Evolutionary conservation across 2,329 filamentous ascomycete species (phyloP).

Genomic region (Bipolaris gigantea): DNA sequence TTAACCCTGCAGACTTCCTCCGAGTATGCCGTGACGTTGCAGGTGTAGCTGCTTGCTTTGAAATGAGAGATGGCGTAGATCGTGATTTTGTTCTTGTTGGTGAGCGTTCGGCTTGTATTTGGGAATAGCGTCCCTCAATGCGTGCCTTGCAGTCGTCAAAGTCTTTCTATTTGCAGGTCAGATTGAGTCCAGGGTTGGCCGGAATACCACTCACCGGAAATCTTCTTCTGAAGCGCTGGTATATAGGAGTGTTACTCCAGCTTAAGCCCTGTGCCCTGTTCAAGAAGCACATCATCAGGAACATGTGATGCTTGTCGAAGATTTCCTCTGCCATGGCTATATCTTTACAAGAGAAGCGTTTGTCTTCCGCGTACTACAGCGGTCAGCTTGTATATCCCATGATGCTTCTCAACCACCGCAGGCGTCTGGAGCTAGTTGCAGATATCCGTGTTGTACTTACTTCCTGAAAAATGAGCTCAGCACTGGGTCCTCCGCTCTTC

Average conservation of each 20-base stretch:
- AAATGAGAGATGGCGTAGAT: conserved; percentile 4
- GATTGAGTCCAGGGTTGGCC: background rate
- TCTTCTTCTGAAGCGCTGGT: conserved; percentile 43
- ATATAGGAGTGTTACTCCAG: conserved; percentile 51
- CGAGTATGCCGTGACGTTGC: conserved; percentile 4
- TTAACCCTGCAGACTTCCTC: conserved; percentile 12
- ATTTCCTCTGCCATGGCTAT: conserved; percentile 28
- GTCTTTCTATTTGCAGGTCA: conserved; percentile 27
- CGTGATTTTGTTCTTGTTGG: conserved; percentile 14
- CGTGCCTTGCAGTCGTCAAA: conserved; percentile 38
- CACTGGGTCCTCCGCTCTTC: conserved; percentile 43
- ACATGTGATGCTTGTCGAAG: conserved; percentile 45
- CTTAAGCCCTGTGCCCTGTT: conserved; percentile 48
- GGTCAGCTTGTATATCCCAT: conserved; percentile 8
- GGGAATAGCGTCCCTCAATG: conserved; percentile 31
- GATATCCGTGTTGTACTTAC: conserved; percentile 23
- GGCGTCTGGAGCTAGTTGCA: no score
- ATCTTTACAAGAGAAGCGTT: conserved; percentile 31
- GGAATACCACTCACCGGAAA: conserved; percentile 37
- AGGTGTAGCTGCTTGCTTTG: conserved; percentile 6
- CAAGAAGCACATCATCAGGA: conserved; percentile 51
- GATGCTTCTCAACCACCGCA: background rate
- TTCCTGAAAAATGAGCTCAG: conserved; percentile 46
- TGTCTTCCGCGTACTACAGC: conserved; percentile 42
- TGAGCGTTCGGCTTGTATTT: conserved; percentile 16